Evolutionary conservation across 805 yeast species (phyloP).

Genomic region (Groenewaldozyma tartarivorans): DNA sequence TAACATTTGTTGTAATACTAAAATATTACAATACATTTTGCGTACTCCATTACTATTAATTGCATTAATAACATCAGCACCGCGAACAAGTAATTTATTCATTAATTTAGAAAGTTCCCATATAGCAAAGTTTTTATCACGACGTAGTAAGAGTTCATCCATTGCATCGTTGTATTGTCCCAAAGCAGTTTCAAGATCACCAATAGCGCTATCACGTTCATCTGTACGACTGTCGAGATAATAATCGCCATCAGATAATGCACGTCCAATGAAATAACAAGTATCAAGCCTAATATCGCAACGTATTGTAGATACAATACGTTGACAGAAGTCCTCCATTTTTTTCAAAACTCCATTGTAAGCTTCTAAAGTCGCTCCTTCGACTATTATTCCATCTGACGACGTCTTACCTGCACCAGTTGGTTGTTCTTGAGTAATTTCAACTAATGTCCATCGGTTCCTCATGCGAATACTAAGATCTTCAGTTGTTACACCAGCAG

Average conservation of each 20-base stretch:
- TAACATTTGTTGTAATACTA: slow-evolving; percentile 60
- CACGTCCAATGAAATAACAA: slow-evolving; percentile 41
- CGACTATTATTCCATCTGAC: slow-evolving; percentile 11
- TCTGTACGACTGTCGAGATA: slow-evolving; percentile 43
- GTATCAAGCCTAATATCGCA: slow-evolving; percentile 48
- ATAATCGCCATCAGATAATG: slow-evolving; percentile 43
- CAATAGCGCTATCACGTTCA: slow-evolving; percentile 49
- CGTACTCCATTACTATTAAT: slow-evolving; percentile 52
- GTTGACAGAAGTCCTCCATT: slow-evolving; percentile 20
- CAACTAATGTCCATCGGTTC: slow-evolving; percentile 26
- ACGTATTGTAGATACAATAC: slow-evolving; percentile 37
- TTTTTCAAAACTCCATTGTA: slow-evolving; percentile 22
- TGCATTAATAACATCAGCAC: slow-evolving; percentile 39
- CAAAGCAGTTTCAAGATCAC: slow-evolving; percentile 41
- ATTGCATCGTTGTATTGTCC: slow-evolving; percentile 38
- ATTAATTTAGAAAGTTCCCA: slow-evolving; percentile 44
- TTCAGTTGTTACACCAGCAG: slow-evolving; percentile 4
- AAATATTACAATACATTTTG: slow-evolving; percentile 49
- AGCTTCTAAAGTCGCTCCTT: slow-evolving; percentile 18
- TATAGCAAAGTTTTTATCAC: slow-evolving; percentile 28
- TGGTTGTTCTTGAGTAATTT: slow-evolving; percentile 17
- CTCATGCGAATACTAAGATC: slow-evolving; percentile 15
- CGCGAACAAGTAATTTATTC: slow-evolving; percentile 42
- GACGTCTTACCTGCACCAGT: slow-evolving; percentile 2
- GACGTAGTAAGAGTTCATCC: slow-evolving; percentile 23